phyloP scores from a whole-genome alignment of 148 eudicot genomes.

The Silene latifolia region DNA sequence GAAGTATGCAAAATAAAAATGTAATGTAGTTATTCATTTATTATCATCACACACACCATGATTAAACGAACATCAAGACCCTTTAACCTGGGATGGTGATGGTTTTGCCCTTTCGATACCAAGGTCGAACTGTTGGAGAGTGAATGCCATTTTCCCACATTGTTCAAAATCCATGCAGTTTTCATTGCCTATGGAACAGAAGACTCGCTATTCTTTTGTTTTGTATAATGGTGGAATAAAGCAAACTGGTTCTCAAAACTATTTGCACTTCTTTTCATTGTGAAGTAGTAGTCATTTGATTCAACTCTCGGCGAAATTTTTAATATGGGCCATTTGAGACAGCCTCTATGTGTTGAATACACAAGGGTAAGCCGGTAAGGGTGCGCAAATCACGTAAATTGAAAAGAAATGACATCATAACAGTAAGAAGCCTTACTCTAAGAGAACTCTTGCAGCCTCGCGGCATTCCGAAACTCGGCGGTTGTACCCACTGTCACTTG shows the following conservation, averaged over 20 bases:
- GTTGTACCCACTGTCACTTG: conserved; percentile 73
- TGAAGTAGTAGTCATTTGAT: background rate
- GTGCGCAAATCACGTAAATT: background rate
- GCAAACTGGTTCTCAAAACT: background rate
- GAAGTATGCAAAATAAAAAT: background rate
- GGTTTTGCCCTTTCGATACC: too few relatives aligned
- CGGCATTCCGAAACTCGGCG: conserved; percentile 81
- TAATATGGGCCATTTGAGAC: background rate
- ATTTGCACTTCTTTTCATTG: background rate
- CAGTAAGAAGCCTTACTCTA: conserved; percentile 46
- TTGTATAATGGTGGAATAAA: background rate
- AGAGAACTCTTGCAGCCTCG: conserved; percentile 78
- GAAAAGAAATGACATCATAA: background rate
- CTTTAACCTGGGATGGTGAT: background rate
- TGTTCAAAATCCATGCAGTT: background rate
- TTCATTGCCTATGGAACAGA: background rate
- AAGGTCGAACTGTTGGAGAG: too few relatives aligned
- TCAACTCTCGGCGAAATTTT: background rate
- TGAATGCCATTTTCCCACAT: too few relatives aligned
- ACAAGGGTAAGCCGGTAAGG: background rate
- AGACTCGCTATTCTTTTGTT: background rate
- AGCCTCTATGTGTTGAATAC: background rate
- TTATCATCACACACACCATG: background rate
- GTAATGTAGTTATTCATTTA: background rate
- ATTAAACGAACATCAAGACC: background rate